Conservation (phyloP, 331 rosid species). For the Quercus phellos region DNA sequence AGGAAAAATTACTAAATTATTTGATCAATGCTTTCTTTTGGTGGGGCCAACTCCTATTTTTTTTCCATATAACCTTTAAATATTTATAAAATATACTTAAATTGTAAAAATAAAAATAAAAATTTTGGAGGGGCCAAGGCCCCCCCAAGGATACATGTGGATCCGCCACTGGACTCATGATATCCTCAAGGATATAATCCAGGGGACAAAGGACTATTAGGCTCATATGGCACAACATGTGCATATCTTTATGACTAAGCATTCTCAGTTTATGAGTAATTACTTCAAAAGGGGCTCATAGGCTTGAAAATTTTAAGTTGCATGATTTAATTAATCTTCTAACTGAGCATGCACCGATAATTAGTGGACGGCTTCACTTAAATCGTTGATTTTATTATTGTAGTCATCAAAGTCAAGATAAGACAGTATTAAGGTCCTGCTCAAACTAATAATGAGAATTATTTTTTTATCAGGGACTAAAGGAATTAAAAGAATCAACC, state of each 20-base stretch:
- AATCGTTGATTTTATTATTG: too few relatives aligned
- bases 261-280: not conserved
- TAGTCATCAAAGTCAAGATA: too few relatives aligned
- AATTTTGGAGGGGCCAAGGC: too few relatives aligned
- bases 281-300: not conserved
- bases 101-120: too few relatives aligned
- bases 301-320: not conserved
- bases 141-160: too few relatives aligned
- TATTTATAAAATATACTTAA: too few relatives aligned
- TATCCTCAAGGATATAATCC: not conserved
- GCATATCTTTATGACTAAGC: too few relatives aligned
- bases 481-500: constrained; percentile 81
- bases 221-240: not conserved
- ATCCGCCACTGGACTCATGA: not conserved
- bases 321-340: not conserved
- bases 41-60: too few relatives aligned
- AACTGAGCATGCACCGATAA: not conserved
- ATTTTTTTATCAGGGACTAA: constrained; percentile 59
- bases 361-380: not conserved
- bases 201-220: not conserved
- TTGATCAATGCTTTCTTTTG: too few relatives aligned
- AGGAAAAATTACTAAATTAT: too few relatives aligned
- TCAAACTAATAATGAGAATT: not conserved
- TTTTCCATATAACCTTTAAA: too few relatives aligned
- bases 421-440: not conserved